Base-by-base conservation (phyloP, 2,329 filamentous ascomycete genomes). In the Ceratocystis ficicola region DNA sequence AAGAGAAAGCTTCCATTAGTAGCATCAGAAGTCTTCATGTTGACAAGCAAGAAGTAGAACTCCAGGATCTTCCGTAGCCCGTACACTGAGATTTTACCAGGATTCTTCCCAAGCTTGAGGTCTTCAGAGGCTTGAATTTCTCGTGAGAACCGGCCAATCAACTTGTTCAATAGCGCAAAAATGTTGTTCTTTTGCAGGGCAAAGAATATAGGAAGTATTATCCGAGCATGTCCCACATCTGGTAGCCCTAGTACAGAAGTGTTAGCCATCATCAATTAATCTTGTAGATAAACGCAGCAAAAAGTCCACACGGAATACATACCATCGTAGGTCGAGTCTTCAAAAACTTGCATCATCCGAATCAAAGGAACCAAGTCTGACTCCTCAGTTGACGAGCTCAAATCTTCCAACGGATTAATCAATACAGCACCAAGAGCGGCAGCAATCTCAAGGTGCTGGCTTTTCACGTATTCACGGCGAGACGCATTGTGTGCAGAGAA, bases 181-280 rank as follows among this genome's bases (percentile, higher is more conserved):
- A 94, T 93, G 48, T 85, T 86, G 61, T 85, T 82, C 68, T 90
- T 86, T 74, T 92, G 93, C 77, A 99, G 96, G 0, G 90, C 88
- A 65, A 92, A 82, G 28, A 99, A 80, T 44, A 97, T 86, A 32
- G 94, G 82, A 55, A 90, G 88, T 64, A 87, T 82, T 15, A 86
- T 79, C 68, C 84, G 82, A 7, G 77, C 71, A 5, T 73, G 78
- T 69, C 76, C 77, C 69, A 75, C 81, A 60, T 63, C 62, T 25
- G 67, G 48, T 28, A 60, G 63, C 8, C 59, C 66, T 65, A 59
- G 55, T 36, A 59, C 3, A 60, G 10, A 28, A 36, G 12, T 3
- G 65, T 66, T 61, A 66, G 60, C 15, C 30, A 46, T 59, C 15
- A 55, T 50, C 1, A 12, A 50, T 6, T 17, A 17, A 20, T 22